Evolutionary conservation across 2,329 filamentous ascomycete species (phyloP), one percentile per base, ranked within the genome.

Genomic region (Xylariaceae sp.): DNA sequence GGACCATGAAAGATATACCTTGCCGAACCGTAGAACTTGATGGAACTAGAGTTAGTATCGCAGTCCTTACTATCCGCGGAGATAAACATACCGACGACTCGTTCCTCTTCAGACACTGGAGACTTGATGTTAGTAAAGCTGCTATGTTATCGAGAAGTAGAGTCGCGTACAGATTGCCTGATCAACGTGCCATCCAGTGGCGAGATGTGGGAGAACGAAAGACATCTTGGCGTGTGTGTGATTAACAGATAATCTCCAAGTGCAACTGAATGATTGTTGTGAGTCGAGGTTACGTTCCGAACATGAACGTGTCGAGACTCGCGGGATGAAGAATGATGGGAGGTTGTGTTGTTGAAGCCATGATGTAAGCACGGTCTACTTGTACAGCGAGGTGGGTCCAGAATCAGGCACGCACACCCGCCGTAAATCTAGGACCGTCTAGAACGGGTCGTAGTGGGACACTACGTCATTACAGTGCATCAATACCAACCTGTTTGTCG

Each of bases 171-270:
- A 86, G 72, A 97, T 97, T 64, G 92, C 92, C 77, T 97, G 92
- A 80, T 97, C 94, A 71, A 99, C 94, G 75, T 99, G 94, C 94
- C 93, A 99, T 74, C 90, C 94, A 48, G 89, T 92, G 68, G 85
- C 84, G 51, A 99, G 83, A 75, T 97, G 93, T 51, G 93, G 93
- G 56, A 99, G 86, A 53, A 96, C 89, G 64, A 97, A 89, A 70
- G 92, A 96, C 81, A 84, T 84, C 8, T 45, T 60, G 57, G 34
- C n/a, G 2, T 7, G 48, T 18, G 15, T 34, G 18, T 30, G 39
- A 13, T n/a, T 9, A 18, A n/a, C 15, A 34, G 11, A 15, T 10
- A 23, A 13, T 6, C 9, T 42, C 37, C 13, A 2, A 42, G 9
- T 42, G 9, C 9, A 9, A 13, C 37, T 42, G 37, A 42, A 42